Evolutionary conservation across 2,329 filamentous ascomycete species (phyloP), one percentile per base, ranked within the genome.

Genomic region (Mollisiaceae sp.): DNA sequence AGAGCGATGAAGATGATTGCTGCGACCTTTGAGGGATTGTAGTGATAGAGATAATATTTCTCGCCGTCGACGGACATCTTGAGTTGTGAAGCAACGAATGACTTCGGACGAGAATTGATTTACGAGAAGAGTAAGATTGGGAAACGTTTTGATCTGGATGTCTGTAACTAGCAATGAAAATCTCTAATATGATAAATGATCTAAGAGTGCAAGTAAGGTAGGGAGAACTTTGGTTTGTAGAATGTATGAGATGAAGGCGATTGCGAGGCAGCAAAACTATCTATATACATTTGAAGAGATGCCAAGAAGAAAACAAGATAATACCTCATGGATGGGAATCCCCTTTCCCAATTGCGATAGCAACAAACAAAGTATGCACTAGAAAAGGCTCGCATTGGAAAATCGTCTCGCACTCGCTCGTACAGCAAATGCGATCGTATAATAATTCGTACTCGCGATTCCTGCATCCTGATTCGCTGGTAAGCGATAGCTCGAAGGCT

Each of bases 11-110:
- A 80, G 35, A 80, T 68, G 12, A 78, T 75, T 3, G 82, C 83
- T 1, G 80, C 79, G 0, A 75, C 74, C 14, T 80, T 71, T 2
- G 79, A 82, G 0, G 83, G 83, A 36, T 80, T 73, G 69, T 85
- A 85, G 54, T 81, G 80, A 73, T 85, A 86, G 20, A 78, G 70
- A n/a, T 63, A 8, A 45, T 67, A 69, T 22, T 68, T 67, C 36
- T 65, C 43, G 15, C 61, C 66, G 9, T 38, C n/a, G 14, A 65
- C 47, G 9, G 38, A 22, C 36, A 54, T 59, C 32, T 54, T 59
- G 60, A 62, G 12, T 32, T 38, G 8, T 43, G 32, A 15, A 35
- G 35, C 18, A 50, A 58, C 38, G 36, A 8, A 41, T 24, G 36
- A 39, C 35, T 50, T 18, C 38, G 36, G 6, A 35, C 15, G 24